Base-by-base conservation (phyloP, 2,329 filamentous ascomycete genomes). In the Geosmithia putterillii region DNA sequence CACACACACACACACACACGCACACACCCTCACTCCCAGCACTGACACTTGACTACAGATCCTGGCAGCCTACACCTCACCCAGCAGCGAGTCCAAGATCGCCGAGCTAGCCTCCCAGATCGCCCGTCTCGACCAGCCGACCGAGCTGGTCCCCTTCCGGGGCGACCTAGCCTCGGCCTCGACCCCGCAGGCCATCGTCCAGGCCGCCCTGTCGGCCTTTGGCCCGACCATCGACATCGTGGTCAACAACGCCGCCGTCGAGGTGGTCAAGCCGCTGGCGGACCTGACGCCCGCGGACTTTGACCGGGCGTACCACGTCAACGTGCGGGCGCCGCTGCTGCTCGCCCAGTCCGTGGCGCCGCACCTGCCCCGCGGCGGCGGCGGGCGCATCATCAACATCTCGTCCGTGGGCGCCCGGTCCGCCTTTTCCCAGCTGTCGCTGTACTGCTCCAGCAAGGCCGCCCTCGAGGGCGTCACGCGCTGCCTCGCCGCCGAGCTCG, bases 401-500 rank as follows among this genome's bases (percentile, higher is more conserved):
- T 66, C 66, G 14, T 77, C 71, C 2, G 65, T 81, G 1, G 74
- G 65, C 9, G 67, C 65, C 1, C 60, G 75, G 0, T 50, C 50
- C 2, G 71, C 69, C 0, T 69, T 73, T 45, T 54, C 63, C 1
- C 54, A 59, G 1, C 48, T 73, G 3, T 62, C 67, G 2, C 54
- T 76, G 3, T 81, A 81, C 54, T 66, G 65, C 40, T 68, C 71
- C 0, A 72, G 68, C 4, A 81, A 81, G 52, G 74, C 73, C 1
- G 78, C 75, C 6, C 54, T 81, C 15, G 76, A 82, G 54, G 73
- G 69, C 0, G 55, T 81, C 44, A 81, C 78, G 9, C 62, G 76
- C 7, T 69, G 64, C 38, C 74, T 74, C 67, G 77, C 79, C 0
- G 63, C 65, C 0, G 77, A 82, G 56, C 58, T 81, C 8, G 76